Base-by-base conservation (phyloP, 1,284 basidiomycete species). In the Boletus hoseneyae region DNA sequence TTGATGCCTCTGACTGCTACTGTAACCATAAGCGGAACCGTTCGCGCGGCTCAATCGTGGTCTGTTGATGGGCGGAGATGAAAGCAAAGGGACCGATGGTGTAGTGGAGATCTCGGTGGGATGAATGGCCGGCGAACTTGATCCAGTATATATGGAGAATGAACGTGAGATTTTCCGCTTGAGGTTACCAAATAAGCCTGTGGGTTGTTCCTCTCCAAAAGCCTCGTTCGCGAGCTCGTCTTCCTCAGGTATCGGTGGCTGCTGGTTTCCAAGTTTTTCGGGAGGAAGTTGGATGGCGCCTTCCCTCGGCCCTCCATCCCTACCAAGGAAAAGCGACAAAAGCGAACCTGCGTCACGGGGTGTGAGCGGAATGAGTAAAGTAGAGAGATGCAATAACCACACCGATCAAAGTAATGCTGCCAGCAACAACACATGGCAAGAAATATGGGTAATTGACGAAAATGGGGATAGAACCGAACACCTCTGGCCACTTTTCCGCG, bases 371-470 rank as follows among this genome's bases (percentile, higher is more conserved):
- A 47, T 23, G 53, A 10, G 34, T 1, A 21, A 47, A 33, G 25
- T 16, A 42, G 9, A 33, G 38, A 21, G 47, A 15, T 40, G 32
- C 13, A 52, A 47, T 23, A 37, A n/a, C 60, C 73, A 60, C 54
- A 82, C 89, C 88, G 39, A 75, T 78, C 44, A 93, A 73, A 27
- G 92, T 90, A 35, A 90, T 72, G 12, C 77, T 76, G 4, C 86
- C 78, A 23, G 90, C 93, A 23, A 96, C 72, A n/a, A 79, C 70
- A 59, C 92, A 94, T 0, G 96, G 96, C 4, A 99, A 76, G 32
- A 98, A 76, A 67, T 99, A 99, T 0, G 97, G 97, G 64, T 92
- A 94, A 10, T 76, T 73, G 16, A 82, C 76, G 65, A 98, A 90
- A 8, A 97, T 64, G 7, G 78, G 70, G 11, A 85, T 64, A 11